These are phyloP conservation scores for Suaeda aralocaspica DNA, from an alignment of 148 eudicot genomes.

Conservation along the genomic window DNA sequence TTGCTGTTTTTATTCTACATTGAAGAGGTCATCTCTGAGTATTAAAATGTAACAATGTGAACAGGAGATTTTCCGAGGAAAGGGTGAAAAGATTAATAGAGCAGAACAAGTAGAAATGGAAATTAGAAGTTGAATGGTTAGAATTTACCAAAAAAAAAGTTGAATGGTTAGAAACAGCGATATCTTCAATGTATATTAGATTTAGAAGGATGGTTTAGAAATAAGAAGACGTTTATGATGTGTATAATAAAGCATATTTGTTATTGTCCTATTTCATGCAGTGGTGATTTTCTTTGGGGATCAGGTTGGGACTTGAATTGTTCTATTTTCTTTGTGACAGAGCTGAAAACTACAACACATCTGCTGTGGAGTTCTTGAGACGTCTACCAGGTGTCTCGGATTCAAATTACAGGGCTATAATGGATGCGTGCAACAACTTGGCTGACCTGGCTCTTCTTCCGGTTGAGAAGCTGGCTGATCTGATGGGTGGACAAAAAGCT, in stretches of 20 bases:
- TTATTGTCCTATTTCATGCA: not conserved
- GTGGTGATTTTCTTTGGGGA: not conserved
- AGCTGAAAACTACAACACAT: slow-evolving; percentile 96
- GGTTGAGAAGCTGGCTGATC: slow-evolving; percentile 63
- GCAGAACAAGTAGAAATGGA: too few species aligned
- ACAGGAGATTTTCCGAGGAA: too few species aligned
- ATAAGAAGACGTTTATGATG: too few species aligned
- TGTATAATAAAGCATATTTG: too few species aligned
- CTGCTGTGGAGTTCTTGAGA: slow-evolving; percentile 90
- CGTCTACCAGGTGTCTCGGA: slow-evolving; percentile 95
- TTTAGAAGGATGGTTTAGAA: too few species aligned
- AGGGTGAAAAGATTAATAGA: too few species aligned
- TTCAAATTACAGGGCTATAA: slow-evolving; percentile 83
- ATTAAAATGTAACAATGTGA: too few species aligned
- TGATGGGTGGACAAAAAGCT: slow-evolving; percentile 95
- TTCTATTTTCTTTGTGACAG: slow-evolving; percentile 29
- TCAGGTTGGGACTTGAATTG: not conserved
- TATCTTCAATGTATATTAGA: too few species aligned
- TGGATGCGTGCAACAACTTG: slow-evolving; percentile 78
- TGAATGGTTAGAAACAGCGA: too few species aligned
- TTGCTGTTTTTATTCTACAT: not conserved
- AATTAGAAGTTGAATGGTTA: too few species aligned
- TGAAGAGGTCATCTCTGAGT: not conserved
- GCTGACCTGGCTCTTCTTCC: slow-evolving; percentile 85
- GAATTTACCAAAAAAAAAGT: too few species aligned